Evolutionary conservation across 2,329 filamentous ascomycete genomes (phyloP), one percentile per base, ranked within the genome.

Genomic region (Elsinoe ampelina): DNA sequence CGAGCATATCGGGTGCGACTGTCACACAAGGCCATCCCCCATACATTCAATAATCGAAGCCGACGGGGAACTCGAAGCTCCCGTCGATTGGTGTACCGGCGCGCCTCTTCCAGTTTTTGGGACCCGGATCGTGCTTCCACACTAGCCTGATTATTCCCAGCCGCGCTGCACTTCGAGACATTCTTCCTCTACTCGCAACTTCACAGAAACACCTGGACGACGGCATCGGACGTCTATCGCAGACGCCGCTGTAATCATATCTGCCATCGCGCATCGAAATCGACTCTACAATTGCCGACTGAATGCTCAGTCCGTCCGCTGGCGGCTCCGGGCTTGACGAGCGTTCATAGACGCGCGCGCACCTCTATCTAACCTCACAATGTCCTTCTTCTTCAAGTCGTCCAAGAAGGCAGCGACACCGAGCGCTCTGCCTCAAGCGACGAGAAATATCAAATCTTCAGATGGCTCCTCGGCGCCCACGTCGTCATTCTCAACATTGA

Each of bases 311-410:
- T 35, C 32, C 30, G 38, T 47, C 54, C 39, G 54, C 48, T 52
- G 48, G 48, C 54, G 39, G 39, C 54, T 56, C 39, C 54, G 22
- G 41, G 20, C 42, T 56, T 56, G 39, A 42, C 42, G 30, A 32
- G 30, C 54, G 54, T 34, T 56, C 42, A 15, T 48, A 48, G 41
- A 58, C 35, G 55, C 58, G 58, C 57, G 51, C 57, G n/a, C 39
- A 38, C 12, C 47, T 48, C 7, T 41, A 38, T n/a, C n/a, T n/a
- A n/a, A n/a, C 12, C 47, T 48, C 35, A 57, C 35, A 34, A 77
- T 79, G 77, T 77, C 76, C 62, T 79, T 79, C 67, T 71, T 79
- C 58, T 79, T 79, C 65, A 76, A 76, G 59, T 77, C 75, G 65
- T 69, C 68, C 59, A 70, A 70, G 59, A 71, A 70, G 62, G 65